Conservation (phyloP, 1,139 yeast genomes). For the Kazachstania sp. region DNA sequence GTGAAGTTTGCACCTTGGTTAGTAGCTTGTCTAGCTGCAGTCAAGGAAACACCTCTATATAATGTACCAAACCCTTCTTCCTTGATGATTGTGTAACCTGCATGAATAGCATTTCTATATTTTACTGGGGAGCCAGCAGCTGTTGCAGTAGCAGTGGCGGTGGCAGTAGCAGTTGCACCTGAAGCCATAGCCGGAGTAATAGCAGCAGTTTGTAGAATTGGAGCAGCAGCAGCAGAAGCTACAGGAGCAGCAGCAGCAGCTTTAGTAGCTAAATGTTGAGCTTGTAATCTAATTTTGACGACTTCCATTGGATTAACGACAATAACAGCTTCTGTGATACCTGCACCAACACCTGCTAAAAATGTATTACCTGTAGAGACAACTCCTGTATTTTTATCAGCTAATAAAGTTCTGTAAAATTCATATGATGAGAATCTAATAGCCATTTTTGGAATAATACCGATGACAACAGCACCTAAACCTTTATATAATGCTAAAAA, state of each 20-base stretch:
- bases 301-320: conserved; percentile 98
- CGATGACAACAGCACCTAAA: conserved; percentile 92
- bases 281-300: conserved; percentile 91
- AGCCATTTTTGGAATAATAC: conserved; percentile 98
- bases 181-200: conserved; percentile 39
- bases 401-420: conserved; percentile 65
- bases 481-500: conserved; percentile 88
- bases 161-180: conserved; percentile 4
- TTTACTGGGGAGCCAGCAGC: conserved; percentile 36
- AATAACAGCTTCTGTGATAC: conserved; percentile 88
- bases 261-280: conserved; percentile 78
- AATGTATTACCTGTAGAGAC: conserved; percentile 68
- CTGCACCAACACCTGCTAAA: conserved; percentile 94
- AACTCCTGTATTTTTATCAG: conserved; percentile 52
- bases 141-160: conserved; percentile 6
- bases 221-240: conserved; percentile 47
- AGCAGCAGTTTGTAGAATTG: conserved; percentile 62
- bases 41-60: conserved; percentile 89
- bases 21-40: conserved; percentile 97
- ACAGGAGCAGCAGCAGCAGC: conserved; percentile 37
- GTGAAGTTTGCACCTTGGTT: conserved; percentile 99
- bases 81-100: conserved; percentile 69
- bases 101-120: conserved; percentile 90
- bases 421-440: conserved; percentile 92
- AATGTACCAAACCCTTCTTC: conserved; percentile 89